These are phyloP conservation scores for Beauveria sp. DNA, from an alignment of 2,329 filamentous ascomycete genomes.

Conservation along the genomic window DNA sequence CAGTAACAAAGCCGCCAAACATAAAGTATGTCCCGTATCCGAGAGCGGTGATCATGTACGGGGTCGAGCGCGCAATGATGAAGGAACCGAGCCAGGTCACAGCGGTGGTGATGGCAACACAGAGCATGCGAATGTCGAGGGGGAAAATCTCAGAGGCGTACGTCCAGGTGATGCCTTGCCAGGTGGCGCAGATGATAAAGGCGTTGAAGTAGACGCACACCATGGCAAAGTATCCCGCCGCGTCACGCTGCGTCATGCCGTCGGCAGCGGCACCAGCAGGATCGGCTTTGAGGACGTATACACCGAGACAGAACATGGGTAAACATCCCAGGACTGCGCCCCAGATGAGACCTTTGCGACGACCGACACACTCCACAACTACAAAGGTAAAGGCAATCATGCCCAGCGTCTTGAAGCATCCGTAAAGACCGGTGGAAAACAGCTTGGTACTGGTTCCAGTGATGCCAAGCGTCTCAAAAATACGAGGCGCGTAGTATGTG, in stretches of 20 bases:
- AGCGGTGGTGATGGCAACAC: conserved; percentile 26
- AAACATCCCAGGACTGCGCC: conserved; percentile 32
- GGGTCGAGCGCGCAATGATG: conserved; percentile 29
- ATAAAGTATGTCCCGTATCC: conserved; percentile 46
- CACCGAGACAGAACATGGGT: conserved; percentile 33
- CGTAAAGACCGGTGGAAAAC: conserved; percentile 34
- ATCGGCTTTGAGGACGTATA: conserved; percentile 21
- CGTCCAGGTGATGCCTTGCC: conserved; percentile 36
- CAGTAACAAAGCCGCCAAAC: conserved; percentile 35
- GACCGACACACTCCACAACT: conserved; percentile 40
- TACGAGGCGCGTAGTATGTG: conserved; percentile 43
- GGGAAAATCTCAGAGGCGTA: conserved; percentile 42
- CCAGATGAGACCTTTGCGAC: conserved; percentile 39
- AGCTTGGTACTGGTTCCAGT: conserved; percentile 25
- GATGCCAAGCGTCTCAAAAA: conserved; percentile 32
- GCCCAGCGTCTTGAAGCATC: conserved; percentile 29
- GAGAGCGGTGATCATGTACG: conserved; percentile 33
- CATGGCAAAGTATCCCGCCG: conserved; percentile 38
- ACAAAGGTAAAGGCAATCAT: conserved; percentile 34
- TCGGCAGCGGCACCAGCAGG: conserved; percentile 31
- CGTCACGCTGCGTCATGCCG: conserved; percentile 35
- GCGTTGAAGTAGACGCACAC: conserved; percentile 29
- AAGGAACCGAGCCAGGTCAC: conserved; percentile 33
- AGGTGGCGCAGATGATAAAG: conserved; percentile 30
- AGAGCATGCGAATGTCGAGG: conserved; percentile 26